Percentiles rank a stretch among this genome's conserved stretches.
These are phyloP conservation scores for Stagonosporopsis vannaccii DNA, from an alignment of 2,329 filamentous ascomycete genomes.

Conservation along the genomic window DNA sequence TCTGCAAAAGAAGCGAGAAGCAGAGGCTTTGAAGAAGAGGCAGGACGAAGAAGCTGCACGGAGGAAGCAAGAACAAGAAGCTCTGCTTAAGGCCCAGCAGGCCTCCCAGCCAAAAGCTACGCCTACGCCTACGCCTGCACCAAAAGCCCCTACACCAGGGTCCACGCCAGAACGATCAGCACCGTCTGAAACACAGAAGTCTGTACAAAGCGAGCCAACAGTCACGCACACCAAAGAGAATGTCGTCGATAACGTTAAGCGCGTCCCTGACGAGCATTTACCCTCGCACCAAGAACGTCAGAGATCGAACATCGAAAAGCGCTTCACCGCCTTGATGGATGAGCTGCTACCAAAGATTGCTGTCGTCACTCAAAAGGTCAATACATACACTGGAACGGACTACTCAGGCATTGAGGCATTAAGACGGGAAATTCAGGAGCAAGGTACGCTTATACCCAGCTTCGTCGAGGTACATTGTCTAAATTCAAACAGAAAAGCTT, in stretches of 20 bases:
- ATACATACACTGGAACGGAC: constrained; percentile 84
- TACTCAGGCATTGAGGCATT: constrained; percentile 90
- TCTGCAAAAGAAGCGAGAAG: constrained; percentile 17
- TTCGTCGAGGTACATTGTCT: neutral
- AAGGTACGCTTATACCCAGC: constrained; percentile 55
- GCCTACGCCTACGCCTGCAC: neutral
- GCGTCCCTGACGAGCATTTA: constrained; percentile 52
- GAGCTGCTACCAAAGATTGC: constrained; percentile 85
- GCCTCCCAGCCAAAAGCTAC: neutral
- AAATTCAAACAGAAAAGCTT: constrained; percentile 54
- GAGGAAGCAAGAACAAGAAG: constrained; percentile 15
- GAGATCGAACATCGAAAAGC: constrained; percentile 65
- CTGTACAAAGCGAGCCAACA: constrained; percentile 13
- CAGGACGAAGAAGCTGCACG: constrained; percentile 21
- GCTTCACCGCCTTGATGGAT: constrained; percentile 82
- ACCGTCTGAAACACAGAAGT: constrained; percentile 7
- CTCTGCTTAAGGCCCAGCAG: constrained; percentile 6
- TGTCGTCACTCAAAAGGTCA: constrained; percentile 84
- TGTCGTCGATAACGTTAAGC: constrained; percentile 37
- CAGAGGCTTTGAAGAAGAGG: constrained; percentile 22
- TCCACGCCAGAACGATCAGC: constrained; percentile 2
- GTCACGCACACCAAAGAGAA: constrained; percentile 16
- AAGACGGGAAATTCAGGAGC: constrained; percentile 76
- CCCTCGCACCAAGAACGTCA: constrained; percentile 62
- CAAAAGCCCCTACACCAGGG: neutral